Evolutionary conservation across 1,284 basidiomycete species (phyloP).

Genomic region (Exobasidium rhododendri): DNA sequence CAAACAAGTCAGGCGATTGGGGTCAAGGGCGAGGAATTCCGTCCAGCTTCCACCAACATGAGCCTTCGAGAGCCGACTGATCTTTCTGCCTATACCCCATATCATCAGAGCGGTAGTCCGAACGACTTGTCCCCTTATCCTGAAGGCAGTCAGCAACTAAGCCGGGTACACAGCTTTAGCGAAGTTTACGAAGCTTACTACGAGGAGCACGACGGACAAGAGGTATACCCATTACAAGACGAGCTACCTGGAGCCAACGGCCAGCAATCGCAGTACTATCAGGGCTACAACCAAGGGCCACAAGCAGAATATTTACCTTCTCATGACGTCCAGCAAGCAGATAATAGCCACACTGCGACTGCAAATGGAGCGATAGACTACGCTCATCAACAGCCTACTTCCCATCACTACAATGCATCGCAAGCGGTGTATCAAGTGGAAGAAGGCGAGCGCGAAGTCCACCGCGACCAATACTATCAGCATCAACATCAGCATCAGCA

Average conservation of each 20-base stretch:
- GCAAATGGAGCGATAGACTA: too few relatives aligned
- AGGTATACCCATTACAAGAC: conserved; percentile 7
- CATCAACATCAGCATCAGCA: conserved; percentile 12
- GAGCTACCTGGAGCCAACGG: not conserved
- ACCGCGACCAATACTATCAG: not conserved
- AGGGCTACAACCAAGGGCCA: too few relatives aligned
- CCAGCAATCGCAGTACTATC: not conserved
- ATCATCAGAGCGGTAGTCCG: conserved; percentile 7
- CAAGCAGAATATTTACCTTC: conserved; percentile 11
- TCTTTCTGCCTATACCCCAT: conserved; percentile 16
- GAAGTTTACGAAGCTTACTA: conserved; percentile 8
- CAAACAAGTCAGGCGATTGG: conserved; percentile 25
- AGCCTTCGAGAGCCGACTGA: conserved; percentile 4
- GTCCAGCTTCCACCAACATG: conserved; percentile 10
- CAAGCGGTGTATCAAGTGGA: conserved; percentile 5
- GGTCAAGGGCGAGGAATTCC: conserved; percentile 30
- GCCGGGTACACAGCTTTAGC: conserved; percentile 7
- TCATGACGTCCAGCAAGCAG: too few relatives aligned
- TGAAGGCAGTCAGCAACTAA: not conserved
- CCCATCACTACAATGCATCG: conserved; percentile 1
- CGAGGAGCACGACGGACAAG: conserved; percentile 6
- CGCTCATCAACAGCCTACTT: too few relatives aligned
- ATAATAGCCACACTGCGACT: too few relatives aligned
- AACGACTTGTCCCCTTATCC: not conserved
- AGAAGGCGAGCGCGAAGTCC: not conserved